phyloP scores from a whole-genome alignment of 768 basidiomycete species.

The Lactifluus piperatus region DNA sequence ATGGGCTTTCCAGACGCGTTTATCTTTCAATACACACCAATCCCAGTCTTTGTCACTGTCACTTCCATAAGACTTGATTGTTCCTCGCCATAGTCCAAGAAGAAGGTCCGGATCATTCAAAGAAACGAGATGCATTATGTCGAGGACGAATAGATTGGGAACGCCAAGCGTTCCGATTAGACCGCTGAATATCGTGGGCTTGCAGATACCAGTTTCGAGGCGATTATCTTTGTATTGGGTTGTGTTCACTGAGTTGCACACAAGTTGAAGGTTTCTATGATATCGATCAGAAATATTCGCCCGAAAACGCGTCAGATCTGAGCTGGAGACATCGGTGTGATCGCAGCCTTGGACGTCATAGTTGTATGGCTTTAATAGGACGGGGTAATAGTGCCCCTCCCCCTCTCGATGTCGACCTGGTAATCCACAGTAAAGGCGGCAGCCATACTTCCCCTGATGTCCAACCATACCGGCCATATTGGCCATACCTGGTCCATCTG shows the following conservation, averaged over 20 bases:
- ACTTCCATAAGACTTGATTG: neutral
- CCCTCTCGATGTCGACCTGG: neutral
- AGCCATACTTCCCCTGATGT: constrained; percentile 29
- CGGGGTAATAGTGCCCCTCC: neutral
- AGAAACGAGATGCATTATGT: neutral
- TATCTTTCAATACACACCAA: neutral
- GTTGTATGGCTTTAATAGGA: neutral
- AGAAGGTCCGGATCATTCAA: neutral
- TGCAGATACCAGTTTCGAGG: neutral
- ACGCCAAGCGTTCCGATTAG: neutral
- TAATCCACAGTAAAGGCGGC: constrained; percentile 22
- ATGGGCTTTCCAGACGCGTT: neutral
- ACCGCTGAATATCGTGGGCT: neutral
- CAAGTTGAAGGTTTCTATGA: neutral
- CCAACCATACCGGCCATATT: constrained; percentile 30
- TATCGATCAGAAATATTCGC: neutral
- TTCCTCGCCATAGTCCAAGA: neutral
- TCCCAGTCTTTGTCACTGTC: neutral
- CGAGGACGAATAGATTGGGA: neutral
- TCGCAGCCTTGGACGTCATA: neutral
- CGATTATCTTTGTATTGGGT: neutral
- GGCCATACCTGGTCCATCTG: constrained; percentile 30
- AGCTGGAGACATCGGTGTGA: neutral
- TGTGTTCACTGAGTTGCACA: neutral
- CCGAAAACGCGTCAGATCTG: neutral